Percentiles rank a stretch among this genome's conserved stretches.
Evolutionary conservation across 495 filamentous ascomycete species (phyloP).

Genomic region (Penicillium herquei): DNA sequence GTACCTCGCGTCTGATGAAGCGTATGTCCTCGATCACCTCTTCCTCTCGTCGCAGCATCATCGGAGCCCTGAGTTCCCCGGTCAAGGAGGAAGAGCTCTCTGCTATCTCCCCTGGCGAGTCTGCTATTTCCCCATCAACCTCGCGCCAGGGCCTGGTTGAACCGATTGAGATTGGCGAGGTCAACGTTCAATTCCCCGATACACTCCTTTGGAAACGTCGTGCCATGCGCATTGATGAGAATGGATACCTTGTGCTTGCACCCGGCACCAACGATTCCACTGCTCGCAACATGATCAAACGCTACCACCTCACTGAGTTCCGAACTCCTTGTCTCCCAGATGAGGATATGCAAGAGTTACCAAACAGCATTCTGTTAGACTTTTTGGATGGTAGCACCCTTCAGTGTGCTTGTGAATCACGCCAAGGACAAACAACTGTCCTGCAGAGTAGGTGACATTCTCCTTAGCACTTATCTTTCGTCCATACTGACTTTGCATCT

Average conservation of each 20-base stretch:
- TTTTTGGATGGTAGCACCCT: constrained; percentile 80
- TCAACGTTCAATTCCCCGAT: constrained; percentile 93
- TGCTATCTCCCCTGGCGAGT: constrained; percentile 37
- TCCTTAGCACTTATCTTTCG: not conserved
- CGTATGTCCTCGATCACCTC: constrained; percentile 72
- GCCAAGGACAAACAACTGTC: constrained; percentile 65
- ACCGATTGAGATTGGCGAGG: constrained; percentile 73
- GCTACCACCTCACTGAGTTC: constrained; percentile 81
- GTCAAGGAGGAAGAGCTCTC: constrained; percentile 58
- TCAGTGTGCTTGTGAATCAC: constrained; percentile 82
- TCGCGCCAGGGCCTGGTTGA: constrained; percentile 19
- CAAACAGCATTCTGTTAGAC: constrained; percentile 81
- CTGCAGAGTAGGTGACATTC: constrained; percentile 58
- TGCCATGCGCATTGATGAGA: constrained; percentile 71
- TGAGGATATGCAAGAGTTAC: constrained; percentile 83
- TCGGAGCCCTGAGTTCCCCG: constrained; percentile 52
- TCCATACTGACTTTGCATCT: constrained; percentile 3
- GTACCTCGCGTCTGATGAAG: constrained; percentile 72
- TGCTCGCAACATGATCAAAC: constrained; percentile 60
- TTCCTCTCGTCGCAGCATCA: constrained; percentile 58
- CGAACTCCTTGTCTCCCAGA: constrained; percentile 74
- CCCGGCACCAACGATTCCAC: constrained; percentile 46
- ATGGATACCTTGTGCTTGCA: constrained; percentile 73
- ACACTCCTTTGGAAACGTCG: constrained; percentile 90
- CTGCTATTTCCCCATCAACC: constrained; percentile 28